phyloP scores from a whole-genome alignment of 345 rosid genomes.

The Trapa bicornis region DNA sequence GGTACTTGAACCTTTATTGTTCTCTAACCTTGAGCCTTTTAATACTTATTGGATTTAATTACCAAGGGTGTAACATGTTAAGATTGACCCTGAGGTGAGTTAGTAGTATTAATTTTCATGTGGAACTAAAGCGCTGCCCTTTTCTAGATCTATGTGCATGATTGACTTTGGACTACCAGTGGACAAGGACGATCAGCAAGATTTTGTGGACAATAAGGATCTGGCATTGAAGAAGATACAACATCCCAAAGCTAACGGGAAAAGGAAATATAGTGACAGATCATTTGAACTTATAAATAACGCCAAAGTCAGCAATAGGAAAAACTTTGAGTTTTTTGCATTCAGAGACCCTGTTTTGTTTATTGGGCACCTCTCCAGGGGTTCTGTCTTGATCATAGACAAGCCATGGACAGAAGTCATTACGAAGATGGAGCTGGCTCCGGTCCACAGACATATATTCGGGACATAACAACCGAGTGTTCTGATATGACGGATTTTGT shows the following conservation, averaged over 20 bases:
- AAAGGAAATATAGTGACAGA: constrained; percentile 36
- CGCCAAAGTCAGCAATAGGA: constrained; percentile 32
- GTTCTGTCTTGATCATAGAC: constrained; percentile 64
- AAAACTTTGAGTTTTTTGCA: constrained; percentile 63
- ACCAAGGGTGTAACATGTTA: too few species aligned
- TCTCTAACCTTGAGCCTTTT: background rate
- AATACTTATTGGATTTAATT: too few species aligned
- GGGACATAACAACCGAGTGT: constrained; percentile 36
- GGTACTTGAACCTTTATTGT: constrained; percentile 24
- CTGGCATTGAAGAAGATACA: constrained; percentile 33
- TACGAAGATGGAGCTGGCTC: constrained; percentile 52
- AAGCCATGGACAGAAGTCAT: constrained; percentile 91
- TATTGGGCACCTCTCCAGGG: constrained; percentile 67
- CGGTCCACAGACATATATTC: constrained; percentile 85
- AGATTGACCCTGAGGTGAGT: too few species aligned
- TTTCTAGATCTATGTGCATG: constrained; percentile 74
- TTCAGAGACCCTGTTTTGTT: constrained; percentile 85
- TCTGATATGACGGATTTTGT: constrained; percentile 1
- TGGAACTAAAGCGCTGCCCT: too few species aligned
- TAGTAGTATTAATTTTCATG: too few species aligned
- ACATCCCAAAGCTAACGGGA: constrained; percentile 26
- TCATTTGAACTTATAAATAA: constrained; percentile 27
- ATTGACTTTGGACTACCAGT: constrained; percentile 74
- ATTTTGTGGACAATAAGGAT: constrained; percentile 28
- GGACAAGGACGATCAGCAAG: constrained; percentile 47